Base-by-base conservation (phyloP, 805 yeast genomes). In the Komagataella pastoris region DNA sequence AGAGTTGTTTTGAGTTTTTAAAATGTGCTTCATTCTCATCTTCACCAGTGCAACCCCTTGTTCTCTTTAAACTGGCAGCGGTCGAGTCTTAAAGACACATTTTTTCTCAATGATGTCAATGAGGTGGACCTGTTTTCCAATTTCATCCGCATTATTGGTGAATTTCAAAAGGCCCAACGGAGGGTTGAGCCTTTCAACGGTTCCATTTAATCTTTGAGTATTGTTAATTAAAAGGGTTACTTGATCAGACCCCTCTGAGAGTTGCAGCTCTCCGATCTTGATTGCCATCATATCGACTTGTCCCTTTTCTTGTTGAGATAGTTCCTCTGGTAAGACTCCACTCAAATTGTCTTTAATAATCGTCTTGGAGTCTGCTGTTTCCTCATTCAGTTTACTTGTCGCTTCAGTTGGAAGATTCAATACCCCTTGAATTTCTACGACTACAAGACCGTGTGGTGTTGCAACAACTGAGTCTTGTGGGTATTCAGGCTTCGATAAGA, bases 371-470 rank as follows among this genome's bases (percentile, higher is more conserved):
- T 30, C 40, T 24, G 61, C 61, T 52, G 70, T 73, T 44, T 64
- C 69, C 14, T 64, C 62, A 47, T 68, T 57, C 18, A 66, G 59
- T 5, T 60, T 59, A 1, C 54, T 56, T 6, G 74, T 72, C 19
- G 60, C 58, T 18, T 58, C 58, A 3, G 58, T 53, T 0, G 83
- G 81, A 3, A 81, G 60, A 52, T 79, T 77, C 45, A 85, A 62
- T 43, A 81, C 87, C 7, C 93, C 93, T 60, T 85, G 93, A 17
- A 85, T 83, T 61, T 85, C 93, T 17, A 85, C 54, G 17, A 85
- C 58, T 2, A 77, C 72, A 47, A 80, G 72, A 1, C 91, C 93
- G 47, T 68, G 64, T 1, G 81, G 74, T 0, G 90, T 80, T 1
- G 74, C 57, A 2, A 79, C 60, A 17, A 73, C 54, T 0, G 62